Evolutionary conservation across 1,284 basidiomycete genomes (phyloP).

Genomic region (Tilletia indica): DNA sequence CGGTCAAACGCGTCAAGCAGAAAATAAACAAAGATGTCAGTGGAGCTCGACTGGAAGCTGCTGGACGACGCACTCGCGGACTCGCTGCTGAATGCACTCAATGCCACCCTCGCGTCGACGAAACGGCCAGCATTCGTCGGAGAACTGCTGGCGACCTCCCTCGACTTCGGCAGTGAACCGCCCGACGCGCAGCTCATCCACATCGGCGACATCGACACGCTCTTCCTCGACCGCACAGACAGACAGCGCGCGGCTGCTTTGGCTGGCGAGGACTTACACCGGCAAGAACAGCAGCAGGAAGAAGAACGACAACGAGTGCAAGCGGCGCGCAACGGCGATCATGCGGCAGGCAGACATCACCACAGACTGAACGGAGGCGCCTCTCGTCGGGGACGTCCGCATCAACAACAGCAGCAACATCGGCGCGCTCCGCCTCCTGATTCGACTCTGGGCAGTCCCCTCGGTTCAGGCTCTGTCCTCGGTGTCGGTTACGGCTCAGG

Average conservation of each 20-base stretch:
- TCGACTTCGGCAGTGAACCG: constrained; percentile 79
- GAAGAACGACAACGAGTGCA: not conserved
- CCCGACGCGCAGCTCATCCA: constrained; percentile 89
- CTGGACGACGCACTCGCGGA: constrained; percentile 68
- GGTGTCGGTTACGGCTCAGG: not conserved
- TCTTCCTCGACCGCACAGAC: constrained; percentile 62
- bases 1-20: not conserved
- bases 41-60: constrained; percentile 62
- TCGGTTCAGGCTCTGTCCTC: not conserved
- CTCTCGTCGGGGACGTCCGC: not conserved
- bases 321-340: not conserved
- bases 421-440: not conserved
- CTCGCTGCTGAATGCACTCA: constrained; percentile 73
- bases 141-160: constrained; percentile 76
- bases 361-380: too few relatives aligned
- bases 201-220: constrained; percentile 86
- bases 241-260: constrained; percentile 18
- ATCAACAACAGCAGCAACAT: not conserved
- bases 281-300: constrained; percentile 7
- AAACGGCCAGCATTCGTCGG: constrained; percentile 87
- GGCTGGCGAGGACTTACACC: not conserved
- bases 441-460: not conserved
- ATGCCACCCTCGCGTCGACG: constrained; percentile 71
- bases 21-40: constrained; percentile 36
- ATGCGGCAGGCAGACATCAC: too few relatives aligned